Base-by-base conservation (phyloP, 148 eudicot genomes). In the Suaeda aralocaspica region DNA sequence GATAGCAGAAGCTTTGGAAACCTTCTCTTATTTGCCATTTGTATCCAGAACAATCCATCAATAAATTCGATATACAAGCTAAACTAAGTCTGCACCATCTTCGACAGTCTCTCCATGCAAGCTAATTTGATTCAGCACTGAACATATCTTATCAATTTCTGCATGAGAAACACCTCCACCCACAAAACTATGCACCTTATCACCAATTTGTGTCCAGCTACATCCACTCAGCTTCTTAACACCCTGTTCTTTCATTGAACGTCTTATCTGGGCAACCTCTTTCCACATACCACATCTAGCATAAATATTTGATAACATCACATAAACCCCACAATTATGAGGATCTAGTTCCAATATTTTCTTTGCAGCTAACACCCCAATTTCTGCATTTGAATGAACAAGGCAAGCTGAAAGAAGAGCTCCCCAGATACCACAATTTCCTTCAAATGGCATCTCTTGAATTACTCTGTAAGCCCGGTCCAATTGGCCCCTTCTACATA, bases 401-500 rank as follows among this genome's bases (percentile, higher is more conserved):
- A 73, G 73, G 57, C 84, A 84, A 7, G 77, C 87, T 22, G 87
- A 67, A 64, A 84, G 87, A 71, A 85, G 80, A 44, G 88, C 78
- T 34, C 82, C 80, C 85, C 88, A 85, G 1, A 80, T 72, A 52
- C 71, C 81, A 28, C 74, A 59, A 61, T 75, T 81, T 14, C 76
- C 76, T 68, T 74, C 72, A 66, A 71, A 75, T 56, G 82, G 81
- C 84, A 77, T 79, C 36, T 71, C 70, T 70, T 74, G 59, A 39
- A 81, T 84, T 26, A 84, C 59, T 49, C 53, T 28, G 41, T 77
- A 73, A 10, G 88, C 88, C 62, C 74, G 73, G 52, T 77, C 75
- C 28, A 84, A 59, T 51, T 77, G 75, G 49, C 88, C 85, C 8
- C 76, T 71, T 42, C 85, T 79, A 22, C 85, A 77, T 61, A 84